phyloP scores from a whole-genome alignment of 441 rosid genomes.

The Rhodomyrtus psidioides region DNA sequence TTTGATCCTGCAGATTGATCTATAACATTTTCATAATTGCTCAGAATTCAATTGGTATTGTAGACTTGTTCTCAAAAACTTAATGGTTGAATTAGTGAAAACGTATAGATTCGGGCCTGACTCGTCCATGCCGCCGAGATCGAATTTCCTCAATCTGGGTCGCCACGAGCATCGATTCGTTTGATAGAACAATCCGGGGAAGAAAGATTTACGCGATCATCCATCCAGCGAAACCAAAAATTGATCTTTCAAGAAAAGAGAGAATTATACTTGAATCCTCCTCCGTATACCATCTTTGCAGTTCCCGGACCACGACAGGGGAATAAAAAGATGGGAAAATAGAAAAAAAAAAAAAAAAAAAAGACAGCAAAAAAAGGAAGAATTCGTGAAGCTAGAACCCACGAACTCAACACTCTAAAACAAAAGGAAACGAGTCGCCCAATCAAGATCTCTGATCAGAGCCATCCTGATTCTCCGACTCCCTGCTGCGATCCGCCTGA shows the following conservation, averaged over 20 bases:
- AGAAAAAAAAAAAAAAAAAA: too few relatives aligned
- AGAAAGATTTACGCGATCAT: not conserved
- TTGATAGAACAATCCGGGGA: not conserved
- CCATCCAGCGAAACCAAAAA: not conserved
- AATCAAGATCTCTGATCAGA: not conserved
- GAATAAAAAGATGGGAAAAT: not conserved
- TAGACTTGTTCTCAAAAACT: not conserved
- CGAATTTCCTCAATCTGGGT: not conserved
- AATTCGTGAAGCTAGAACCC: not conserved
- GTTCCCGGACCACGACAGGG: not conserved
- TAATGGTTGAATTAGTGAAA: not conserved
- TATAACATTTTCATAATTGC: not conserved
- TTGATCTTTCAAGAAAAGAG: not conserved
- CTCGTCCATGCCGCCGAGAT: not conserved
- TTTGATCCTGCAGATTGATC: not conserved
- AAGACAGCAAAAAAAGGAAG: not conserved
- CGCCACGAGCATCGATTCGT: not conserved
- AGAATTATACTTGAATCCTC: not conserved
- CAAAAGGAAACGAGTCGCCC: not conserved
- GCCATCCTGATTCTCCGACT: not conserved
- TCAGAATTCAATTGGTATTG: accelerated
- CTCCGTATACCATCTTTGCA: not conserved
- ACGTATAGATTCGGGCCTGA: not conserved
- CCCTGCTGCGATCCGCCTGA: not conserved
- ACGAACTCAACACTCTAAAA: not conserved